These are phyloP conservation scores for Candida sonorensis DNA, from an alignment of 805 yeast species.

Conservation along the genomic window DNA sequence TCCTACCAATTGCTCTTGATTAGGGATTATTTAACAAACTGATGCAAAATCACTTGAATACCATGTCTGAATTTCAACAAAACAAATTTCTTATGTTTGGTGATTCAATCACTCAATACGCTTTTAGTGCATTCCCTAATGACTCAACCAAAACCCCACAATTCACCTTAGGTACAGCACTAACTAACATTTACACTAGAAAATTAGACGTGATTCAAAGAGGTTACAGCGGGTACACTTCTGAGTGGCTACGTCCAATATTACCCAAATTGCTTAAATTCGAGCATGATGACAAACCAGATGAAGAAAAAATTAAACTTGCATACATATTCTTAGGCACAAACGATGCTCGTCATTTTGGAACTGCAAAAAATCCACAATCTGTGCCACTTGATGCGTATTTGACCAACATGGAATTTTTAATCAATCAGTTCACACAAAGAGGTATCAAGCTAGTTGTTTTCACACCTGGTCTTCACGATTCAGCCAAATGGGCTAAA, in stretches of 20 bases:
- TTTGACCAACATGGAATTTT: constrained; percentile 35
- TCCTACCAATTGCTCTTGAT: too few species aligned
- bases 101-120: constrained; percentile 30
- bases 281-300: constrained; percentile 33
- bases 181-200: constrained; percentile 41
- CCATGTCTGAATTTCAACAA: constrained; percentile 17
- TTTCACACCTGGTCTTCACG: constrained; percentile 58
- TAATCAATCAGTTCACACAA: constrained; percentile 35
- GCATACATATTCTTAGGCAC: constrained; percentile 73
- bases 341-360: constrained; percentile 47
- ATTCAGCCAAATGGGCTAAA: constrained; percentile 34
- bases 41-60: too few species aligned
- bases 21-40: too few species aligned
- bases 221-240: constrained; percentile 74
- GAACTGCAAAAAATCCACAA: constrained; percentile 31
- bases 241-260: constrained; percentile 50
- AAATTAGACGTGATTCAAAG: constrained; percentile 62
- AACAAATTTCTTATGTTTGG: constrained; percentile 28
- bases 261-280: constrained; percentile 42
- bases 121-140: constrained; percentile 20
- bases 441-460: constrained; percentile 47
- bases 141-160: constrained; percentile 5
- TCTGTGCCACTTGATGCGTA: constrained; percentile 46
- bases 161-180: constrained; percentile 26
- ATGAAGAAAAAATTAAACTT: constrained; percentile 26